phyloP scores from a whole-genome alignment of 306 rosid species.

The Rosa lucieae region DNA sequence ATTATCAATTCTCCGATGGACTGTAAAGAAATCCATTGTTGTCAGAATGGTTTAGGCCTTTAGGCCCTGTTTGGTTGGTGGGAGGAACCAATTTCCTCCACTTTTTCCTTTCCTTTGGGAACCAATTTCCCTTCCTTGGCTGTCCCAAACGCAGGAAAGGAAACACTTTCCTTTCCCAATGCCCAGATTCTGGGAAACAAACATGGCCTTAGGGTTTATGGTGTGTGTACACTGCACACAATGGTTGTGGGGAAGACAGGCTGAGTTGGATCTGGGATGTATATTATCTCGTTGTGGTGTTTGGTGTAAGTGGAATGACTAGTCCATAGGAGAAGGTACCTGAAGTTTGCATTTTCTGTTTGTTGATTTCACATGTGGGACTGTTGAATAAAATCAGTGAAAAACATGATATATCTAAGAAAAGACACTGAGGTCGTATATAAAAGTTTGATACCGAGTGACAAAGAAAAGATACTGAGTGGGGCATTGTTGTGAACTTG shows the following conservation, averaged over 20 bases:
- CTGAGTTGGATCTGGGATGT: slow-evolving; percentile 20
- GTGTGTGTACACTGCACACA: not conserved
- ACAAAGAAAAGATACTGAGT: not conserved
- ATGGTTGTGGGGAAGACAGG: slow-evolving; percentile 21
- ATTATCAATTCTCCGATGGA: not conserved
- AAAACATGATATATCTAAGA: not conserved
- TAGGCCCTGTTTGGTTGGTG: too few species aligned
- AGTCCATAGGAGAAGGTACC: not conserved
- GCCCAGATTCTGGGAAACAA: too few species aligned
- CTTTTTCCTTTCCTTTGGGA: too few species aligned
- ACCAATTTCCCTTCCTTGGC: too few species aligned
- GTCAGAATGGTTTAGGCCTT: not conserved
- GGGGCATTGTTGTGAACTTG: slow-evolving; percentile 5
- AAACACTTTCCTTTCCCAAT: too few species aligned
- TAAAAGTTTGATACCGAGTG: not conserved
- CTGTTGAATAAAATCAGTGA: not conserved
- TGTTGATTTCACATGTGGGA: not conserved
- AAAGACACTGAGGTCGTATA: not conserved
- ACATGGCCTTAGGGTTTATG: not conserved
- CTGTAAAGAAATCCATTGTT: not conserved
- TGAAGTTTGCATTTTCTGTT: not conserved
- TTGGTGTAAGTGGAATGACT: not conserved
- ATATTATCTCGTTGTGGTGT: not conserved
- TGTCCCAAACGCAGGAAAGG: too few species aligned
- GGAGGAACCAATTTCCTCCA: too few species aligned